Evolutionary conservation across 768 basidiomycete species (phyloP).

Genomic region (Rhizopogon sp.): DNA sequence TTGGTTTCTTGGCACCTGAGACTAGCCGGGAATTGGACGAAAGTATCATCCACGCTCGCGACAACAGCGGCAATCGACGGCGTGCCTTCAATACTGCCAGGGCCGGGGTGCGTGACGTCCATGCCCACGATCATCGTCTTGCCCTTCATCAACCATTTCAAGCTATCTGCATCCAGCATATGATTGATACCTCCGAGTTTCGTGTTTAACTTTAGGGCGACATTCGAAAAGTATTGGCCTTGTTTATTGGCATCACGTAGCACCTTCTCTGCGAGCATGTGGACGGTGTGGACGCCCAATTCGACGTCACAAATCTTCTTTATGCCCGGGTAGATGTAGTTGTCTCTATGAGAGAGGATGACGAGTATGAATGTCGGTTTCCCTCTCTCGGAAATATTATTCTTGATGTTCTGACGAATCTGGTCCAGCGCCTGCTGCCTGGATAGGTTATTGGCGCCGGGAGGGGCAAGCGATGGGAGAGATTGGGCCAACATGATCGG

Average conservation of each 20-base stretch:
- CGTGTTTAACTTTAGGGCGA: slow-evolving; percentile 76
- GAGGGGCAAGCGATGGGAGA: not conserved
- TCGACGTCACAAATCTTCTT: slow-evolving; percentile 73
- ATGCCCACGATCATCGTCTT: slow-evolving; percentile 84
- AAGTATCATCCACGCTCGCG: slow-evolving; percentile 62
- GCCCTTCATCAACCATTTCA: slow-evolving; percentile 60
- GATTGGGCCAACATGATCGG: slow-evolving; percentile 34
- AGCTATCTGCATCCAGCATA: slow-evolving; percentile 51
- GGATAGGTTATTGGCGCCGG: slow-evolving; percentile 23
- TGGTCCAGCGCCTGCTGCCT: slow-evolving; percentile 31
- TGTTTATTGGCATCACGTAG: slow-evolving; percentile 49
- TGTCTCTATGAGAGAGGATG: slow-evolving; percentile 61
- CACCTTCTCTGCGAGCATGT: slow-evolving; percentile 64
- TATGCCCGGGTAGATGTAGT: slow-evolving; percentile 76
- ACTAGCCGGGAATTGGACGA: slow-evolving; percentile 77
- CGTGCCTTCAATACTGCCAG: slow-evolving; percentile 59
- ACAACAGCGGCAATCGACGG: slow-evolving; percentile 85
- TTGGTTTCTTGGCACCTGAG: slow-evolving; percentile 52
- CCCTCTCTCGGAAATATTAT: slow-evolving; percentile 15
- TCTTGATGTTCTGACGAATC: slow-evolving; percentile 39
- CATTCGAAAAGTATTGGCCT: slow-evolving; percentile 79
- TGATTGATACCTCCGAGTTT: slow-evolving; percentile 85
- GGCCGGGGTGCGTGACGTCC: slow-evolving; percentile 79
- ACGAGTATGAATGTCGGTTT: slow-evolving; percentile 68
- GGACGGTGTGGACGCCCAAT: slow-evolving; percentile 72